Evolutionary conservation across 768 basidiomycete genomes (phyloP), one percentile per base, ranked within the genome.

Genomic region (Hericium coralloides): DNA sequence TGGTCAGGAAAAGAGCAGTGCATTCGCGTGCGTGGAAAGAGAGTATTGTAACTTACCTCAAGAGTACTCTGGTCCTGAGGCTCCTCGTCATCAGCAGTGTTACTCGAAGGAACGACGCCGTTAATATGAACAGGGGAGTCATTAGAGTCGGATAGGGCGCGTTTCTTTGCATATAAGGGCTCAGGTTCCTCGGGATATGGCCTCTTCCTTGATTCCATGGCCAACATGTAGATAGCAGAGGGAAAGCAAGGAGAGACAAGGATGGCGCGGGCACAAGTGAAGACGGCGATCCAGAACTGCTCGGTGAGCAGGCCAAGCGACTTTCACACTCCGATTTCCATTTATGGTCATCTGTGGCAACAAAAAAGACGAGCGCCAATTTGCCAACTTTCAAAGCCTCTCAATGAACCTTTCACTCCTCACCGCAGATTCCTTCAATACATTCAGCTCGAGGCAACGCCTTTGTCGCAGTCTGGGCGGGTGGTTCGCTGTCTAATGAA

Each of bases 11-110:
- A 50, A 36, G 49, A 17, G 23, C 22, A 23, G 49, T 50, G 15
- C 22, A 45, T 45, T 45, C 6, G 31, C 8, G 6, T 63, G 61
- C 56, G 61, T 61, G 63, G 63, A 59, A 59, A 57, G 31, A 38
- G n/a, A 38, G 17, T 15, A 37, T 31, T 45, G 48, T 38, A 20
- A 52, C 59, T 69, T 73, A 85, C 87, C 83, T 89, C 87, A 63
- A 89, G 75, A 67, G 79, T 79, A 70, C 80, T 78, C 37, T 63
- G 62, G 41, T 63, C 62, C 49, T 47, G 60, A 1, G 65, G 59
- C 47, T 67, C 66, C n/a, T 62, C 61, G 25, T 63, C 67, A 22
- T 53, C 45, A 17, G 20, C 43, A 22, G 22, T 22, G 15, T 53
- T 53, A 12, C 58, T 39, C 15, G 55, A 56, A 38, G 59, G 17